Conservation (phyloP, 1,284 basidiomycete genomes). For the Melampsora americana region DNA sequence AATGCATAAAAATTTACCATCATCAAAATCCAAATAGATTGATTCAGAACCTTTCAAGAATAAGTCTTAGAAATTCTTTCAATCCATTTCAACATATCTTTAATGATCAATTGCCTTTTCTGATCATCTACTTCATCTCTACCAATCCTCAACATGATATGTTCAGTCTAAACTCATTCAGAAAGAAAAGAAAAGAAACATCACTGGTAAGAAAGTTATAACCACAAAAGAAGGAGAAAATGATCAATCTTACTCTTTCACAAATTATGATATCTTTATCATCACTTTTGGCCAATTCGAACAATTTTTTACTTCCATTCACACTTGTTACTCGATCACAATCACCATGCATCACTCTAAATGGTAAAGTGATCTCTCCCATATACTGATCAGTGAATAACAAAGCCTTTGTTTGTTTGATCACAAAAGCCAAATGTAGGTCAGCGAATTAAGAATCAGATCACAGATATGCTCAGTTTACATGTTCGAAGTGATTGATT, state of each 20-base stretch:
- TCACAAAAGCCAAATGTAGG: background rate
- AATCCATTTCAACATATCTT: slow-evolving; percentile 50
- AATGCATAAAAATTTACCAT: no score
- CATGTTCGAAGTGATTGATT: no score
- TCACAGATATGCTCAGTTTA: no score
- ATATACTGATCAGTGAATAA: slow-evolving; percentile 28
- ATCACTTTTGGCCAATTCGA: slow-evolving; percentile 5
- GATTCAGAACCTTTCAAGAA: no score
- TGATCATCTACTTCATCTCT: slow-evolving; percentile 49
- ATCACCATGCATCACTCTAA: slow-evolving; percentile 50
- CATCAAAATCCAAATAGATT: no score
- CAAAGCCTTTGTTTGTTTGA: slow-evolving; percentile 11
- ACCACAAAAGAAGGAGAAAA: background rate
- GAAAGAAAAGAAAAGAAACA: background rate
- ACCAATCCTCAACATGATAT: slow-evolving; percentile 47
- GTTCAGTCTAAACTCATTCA: slow-evolving; percentile 22
- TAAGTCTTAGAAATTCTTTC: slow-evolving; percentile 31
- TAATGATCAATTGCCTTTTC: slow-evolving; percentile 47
- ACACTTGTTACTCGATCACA: slow-evolving; percentile 38
- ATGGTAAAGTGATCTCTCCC: slow-evolving; percentile 48
- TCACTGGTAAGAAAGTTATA: no score
- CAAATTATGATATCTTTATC: slow-evolving; percentile 37
- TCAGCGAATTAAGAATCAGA: no score
- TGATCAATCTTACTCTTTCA: slow-evolving; percentile 15
- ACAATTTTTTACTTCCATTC: slow-evolving; percentile 18